A percentile compares a stretch with the other conserved stretches of the same genome.
Evolutionary conservation across 345 rosid species (phyloP).

Genomic region (Aegle marmelos): DNA sequence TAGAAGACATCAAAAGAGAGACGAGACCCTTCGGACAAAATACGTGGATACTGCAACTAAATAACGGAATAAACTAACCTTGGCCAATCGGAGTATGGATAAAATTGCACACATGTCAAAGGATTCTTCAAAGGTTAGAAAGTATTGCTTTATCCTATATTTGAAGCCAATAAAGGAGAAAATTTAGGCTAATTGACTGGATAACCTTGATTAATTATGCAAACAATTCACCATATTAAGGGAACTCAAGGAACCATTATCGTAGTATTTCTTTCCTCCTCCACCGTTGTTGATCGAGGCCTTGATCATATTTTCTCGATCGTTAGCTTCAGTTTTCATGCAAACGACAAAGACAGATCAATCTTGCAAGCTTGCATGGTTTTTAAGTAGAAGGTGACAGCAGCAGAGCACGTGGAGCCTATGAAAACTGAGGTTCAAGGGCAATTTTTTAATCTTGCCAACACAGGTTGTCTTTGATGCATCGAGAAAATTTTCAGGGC

Average conservation of each 20-base stretch:
- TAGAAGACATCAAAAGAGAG: too few species aligned
- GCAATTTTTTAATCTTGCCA: neutral
- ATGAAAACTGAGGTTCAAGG: neutral
- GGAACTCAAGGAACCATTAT: neutral
- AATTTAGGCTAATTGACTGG: neutral
- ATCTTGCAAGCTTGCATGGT: neutral
- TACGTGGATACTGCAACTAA: neutral
- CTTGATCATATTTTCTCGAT: neutral
- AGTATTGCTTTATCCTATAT: neutral
- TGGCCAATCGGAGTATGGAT: neutral
- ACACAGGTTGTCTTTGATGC: neutral
- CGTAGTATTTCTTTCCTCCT: too few species aligned
- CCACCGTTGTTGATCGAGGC: too few species aligned
- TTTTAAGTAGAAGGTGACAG: neutral
- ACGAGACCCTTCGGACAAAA: neutral
- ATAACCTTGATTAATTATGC: neutral
- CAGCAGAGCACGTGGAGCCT: neutral
- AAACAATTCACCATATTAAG: too few species aligned
- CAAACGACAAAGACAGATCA: slow-evolving; percentile 8
- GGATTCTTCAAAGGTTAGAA: neutral
- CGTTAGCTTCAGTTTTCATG: neutral
- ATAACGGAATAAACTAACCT: neutral
- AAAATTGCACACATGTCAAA: neutral
- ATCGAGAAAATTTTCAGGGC: neutral
- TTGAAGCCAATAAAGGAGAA: neutral